Conservation (phyloP, 2,329 filamentous ascomycete genomes). For the Macroventuria anomochaeta region DNA sequence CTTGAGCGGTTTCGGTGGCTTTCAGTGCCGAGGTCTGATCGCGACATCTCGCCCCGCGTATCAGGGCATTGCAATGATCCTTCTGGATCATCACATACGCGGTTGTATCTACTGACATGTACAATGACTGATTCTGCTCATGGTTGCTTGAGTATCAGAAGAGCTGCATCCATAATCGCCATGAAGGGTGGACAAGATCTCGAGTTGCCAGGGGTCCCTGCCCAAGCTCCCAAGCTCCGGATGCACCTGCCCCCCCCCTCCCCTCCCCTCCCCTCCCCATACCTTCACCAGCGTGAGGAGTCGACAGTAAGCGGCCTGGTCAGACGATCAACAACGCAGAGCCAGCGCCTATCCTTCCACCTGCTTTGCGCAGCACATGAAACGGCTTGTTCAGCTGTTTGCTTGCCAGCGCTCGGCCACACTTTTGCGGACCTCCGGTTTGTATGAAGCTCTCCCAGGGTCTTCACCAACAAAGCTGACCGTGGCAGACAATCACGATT, state of each 20-base stretch:
- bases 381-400: slow-evolving; percentile 4
- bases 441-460: slow-evolving; percentile 5
- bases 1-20: slow-evolving; percentile 9
- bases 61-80: background rate
- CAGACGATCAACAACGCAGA: background rate
- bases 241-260: slow-evolving; percentile 7
- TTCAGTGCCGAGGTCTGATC: slow-evolving; percentile 15
- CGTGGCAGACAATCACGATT: background rate
- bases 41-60: slow-evolving; percentile 1
- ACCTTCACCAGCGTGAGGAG: background rate
- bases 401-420: background rate
- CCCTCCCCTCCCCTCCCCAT: slow-evolving; percentile 1
- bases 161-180: background rate
- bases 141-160: background rate
- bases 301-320: background rate
- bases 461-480: slow-evolving; percentile 7
- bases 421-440: slow-evolving; percentile 12
- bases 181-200: background rate
- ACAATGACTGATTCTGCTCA: background rate
- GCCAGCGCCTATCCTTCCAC: background rate
- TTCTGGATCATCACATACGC: too few species aligned
- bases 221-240: slow-evolving; percentile 5
- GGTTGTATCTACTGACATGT: background rate
- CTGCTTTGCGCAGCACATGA: slow-evolving; percentile 5
- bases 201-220: slow-evolving; percentile 2